Conservation (phyloP, 352 stramenopile species). For the Phytophthora meadii region DNA sequence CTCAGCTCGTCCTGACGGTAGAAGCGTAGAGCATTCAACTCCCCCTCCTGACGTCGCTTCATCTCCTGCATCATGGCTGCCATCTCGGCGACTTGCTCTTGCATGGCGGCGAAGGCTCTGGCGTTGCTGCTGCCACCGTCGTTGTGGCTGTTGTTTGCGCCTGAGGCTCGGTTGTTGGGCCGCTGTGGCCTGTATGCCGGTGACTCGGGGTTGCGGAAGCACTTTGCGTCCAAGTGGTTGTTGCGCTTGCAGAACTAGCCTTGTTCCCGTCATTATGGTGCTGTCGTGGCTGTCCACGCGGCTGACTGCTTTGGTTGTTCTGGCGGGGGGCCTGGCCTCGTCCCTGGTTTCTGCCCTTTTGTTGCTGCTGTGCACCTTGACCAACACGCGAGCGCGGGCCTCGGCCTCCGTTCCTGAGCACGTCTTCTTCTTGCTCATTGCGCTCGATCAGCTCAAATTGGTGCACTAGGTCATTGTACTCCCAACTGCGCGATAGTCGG, state of each 20-base stretch:
- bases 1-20: constrained; percentile 6
- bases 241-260: constrained; percentile 11
- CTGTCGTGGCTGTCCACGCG: too few relatives aligned
- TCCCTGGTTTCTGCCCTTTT: too few relatives aligned
- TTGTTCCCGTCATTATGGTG: too few relatives aligned
- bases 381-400: too few relatives aligned
- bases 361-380: too few relatives aligned
- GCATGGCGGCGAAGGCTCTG: constrained; percentile 3
- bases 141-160: too few relatives aligned
- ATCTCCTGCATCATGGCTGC: constrained; percentile 7
- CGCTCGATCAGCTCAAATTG: too few relatives aligned
- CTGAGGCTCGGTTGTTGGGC: background rate
- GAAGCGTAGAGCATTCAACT: constrained; percentile 2
- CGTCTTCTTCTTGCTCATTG: too few relatives aligned
- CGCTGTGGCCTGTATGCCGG: constrained; percentile 2
- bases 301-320: too few relatives aligned
- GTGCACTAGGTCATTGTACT: constrained; percentile 8
- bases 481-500: constrained; percentile 3
- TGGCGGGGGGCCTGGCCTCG: too few relatives aligned
- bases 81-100: constrained; percentile 3
- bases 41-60: background rate
- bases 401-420: background rate
- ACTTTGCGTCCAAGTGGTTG: background rate
- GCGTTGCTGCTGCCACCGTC: too few relatives aligned
- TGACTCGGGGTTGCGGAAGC: constrained; percentile 11